phyloP scores from a whole-genome alignment of 805 yeast genomes.

The Teunomyces kruisii region DNA sequence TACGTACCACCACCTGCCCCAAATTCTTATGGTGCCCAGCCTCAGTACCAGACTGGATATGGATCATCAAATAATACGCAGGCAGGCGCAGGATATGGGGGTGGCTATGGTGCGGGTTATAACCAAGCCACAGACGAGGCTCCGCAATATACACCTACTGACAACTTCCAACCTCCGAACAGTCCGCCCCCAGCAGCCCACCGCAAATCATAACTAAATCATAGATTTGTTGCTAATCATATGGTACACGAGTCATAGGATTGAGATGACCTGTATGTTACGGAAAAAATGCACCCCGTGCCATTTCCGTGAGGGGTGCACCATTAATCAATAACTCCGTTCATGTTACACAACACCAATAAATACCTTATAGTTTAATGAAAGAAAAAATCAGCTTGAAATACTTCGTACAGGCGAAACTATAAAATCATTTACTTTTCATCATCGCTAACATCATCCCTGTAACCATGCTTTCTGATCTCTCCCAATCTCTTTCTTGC shows the following conservation, averaged over 20 bases:
- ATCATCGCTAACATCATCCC: constrained; percentile 56
- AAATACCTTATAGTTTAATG: too few species aligned
- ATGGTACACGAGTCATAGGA: too few species aligned
- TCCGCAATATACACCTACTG: constrained; percentile 4
- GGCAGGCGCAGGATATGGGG: constrained; percentile 3
- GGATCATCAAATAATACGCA: not conserved
- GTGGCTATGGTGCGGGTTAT: constrained; percentile 1
- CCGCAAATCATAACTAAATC: not conserved
- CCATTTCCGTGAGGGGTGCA: too few species aligned
- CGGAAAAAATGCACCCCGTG: too few species aligned
- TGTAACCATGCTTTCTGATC: constrained; percentile 76
- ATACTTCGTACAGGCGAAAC: too few species aligned
- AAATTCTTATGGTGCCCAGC: constrained; percentile 1
- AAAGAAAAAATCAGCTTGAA: too few species aligned
- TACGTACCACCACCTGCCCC: constrained; percentile 10
- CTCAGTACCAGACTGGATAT: constrained; percentile 1
- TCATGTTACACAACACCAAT: too few species aligned
- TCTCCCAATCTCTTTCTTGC: constrained; percentile 85
- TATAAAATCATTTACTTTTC: constrained; percentile 32
- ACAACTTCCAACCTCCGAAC: constrained; percentile 12
- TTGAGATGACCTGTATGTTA: too few species aligned
- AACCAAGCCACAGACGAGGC: constrained; percentile 5
- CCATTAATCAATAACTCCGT: too few species aligned
- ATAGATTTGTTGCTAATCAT: too few species aligned
- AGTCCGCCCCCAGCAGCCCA: constrained; percentile 21